Conservation (phyloP, 208 protist species). For the Angomonas deanei region DNA sequence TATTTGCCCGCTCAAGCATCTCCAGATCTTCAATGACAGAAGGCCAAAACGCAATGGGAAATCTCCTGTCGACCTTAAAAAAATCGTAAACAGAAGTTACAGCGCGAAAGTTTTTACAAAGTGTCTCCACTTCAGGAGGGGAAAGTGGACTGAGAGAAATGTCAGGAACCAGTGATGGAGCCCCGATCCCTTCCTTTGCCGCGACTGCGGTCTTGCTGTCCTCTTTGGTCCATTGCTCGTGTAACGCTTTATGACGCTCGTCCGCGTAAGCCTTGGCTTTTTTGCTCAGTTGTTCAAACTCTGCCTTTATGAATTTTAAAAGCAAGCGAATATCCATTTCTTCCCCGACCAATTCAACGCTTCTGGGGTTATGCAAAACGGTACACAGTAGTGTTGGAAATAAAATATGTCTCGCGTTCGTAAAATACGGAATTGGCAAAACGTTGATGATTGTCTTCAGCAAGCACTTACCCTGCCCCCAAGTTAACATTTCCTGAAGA, state of each 20-base stretch:
- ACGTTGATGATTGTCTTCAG: constrained; percentile 52
- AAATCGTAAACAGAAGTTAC: constrained; percentile 21
- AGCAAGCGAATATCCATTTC: constrained; percentile 72
- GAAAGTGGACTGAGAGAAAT: too few species aligned
- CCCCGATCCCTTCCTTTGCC: too few species aligned
- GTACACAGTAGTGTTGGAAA: constrained; percentile 68
- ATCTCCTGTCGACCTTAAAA: constrained; percentile 57
- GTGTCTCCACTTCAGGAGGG: constrained; percentile 59
- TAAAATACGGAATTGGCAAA: constrained; percentile 80
- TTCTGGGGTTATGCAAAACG: constrained; percentile 44
- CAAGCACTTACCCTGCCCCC: constrained; percentile 66
- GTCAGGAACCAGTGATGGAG: too few species aligned
- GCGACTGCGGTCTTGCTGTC: constrained; percentile 9
- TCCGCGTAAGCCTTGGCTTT: constrained; percentile 64
- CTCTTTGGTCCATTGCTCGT: constrained; percentile 29
- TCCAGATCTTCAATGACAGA: constrained; percentile 15
- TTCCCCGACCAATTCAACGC: constrained; percentile 42
- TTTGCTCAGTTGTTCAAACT: constrained; percentile 66
- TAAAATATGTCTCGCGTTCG: constrained; percentile 73
- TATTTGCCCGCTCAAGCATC: background rate
- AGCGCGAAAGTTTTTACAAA: constrained; percentile 51
- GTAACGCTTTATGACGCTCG: constrained; percentile 42
- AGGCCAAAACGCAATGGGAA: constrained; percentile 79
- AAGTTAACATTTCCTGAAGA: constrained; percentile 78
- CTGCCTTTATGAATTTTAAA: constrained; percentile 50